phyloP scores from a whole-genome alignment of 2,329 filamentous ascomycete genomes.

The Thelonectria blattea region DNA sequence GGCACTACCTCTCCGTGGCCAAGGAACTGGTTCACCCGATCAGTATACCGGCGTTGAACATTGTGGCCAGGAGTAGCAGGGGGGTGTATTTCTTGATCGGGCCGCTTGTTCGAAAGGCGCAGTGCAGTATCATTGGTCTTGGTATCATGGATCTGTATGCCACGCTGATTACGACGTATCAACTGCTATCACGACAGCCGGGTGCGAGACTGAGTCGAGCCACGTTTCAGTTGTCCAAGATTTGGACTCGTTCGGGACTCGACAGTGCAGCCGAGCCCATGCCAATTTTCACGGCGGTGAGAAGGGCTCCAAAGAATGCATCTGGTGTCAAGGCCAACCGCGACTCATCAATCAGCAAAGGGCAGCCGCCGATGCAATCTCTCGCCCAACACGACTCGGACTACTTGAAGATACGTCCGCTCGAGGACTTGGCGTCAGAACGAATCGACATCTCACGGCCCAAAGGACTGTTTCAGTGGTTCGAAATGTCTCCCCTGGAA shows the following conservation, averaged over 20 bases:
- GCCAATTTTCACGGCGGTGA: conserved; percentile 32
- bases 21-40: conserved; percentile 30
- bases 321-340: conserved; percentile 18
- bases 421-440: background rate
- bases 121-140: conserved; percentile 32
- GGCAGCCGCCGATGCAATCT: conserved; percentile 11
- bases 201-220: conserved; percentile 27
- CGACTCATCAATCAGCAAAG: conserved; percentile 12
- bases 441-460: background rate
- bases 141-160: conserved; percentile 36
- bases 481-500: conserved; percentile 32
- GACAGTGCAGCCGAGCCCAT: conserved; percentile 25
- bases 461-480: conserved; percentile 31
- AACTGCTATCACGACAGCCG: conserved; percentile 20
- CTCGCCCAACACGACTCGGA: conserved; percentile 16
- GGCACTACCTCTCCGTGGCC: conserved; percentile 29
- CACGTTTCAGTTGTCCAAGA: conserved; percentile 30
- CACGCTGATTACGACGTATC: conserved; percentile 28
- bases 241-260: conserved; percentile 28
- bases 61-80: conserved; percentile 23
- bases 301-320: conserved; percentile 26
- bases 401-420: background rate
- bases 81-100: conserved; percentile 32
- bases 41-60: conserved; percentile 27
- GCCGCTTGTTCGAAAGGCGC: conserved; percentile 29